Evolutionary conservation across 257 asterid genomes (phyloP), one percentile per base, ranked within the genome.

Genomic region (Solanum corneliomulleri): DNA sequence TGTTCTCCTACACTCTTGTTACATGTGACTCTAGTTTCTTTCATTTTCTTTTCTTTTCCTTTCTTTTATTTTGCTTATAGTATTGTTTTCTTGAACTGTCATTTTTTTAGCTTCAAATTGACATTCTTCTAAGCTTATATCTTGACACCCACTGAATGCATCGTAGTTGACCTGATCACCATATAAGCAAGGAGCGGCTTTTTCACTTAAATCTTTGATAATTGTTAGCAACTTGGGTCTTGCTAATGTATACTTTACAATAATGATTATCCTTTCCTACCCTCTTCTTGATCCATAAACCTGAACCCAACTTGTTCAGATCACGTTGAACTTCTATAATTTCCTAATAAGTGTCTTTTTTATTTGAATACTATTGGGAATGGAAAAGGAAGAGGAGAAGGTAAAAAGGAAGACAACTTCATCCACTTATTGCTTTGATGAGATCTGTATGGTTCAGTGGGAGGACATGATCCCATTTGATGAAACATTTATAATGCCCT

Each of bases 1-100:
- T 86, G 77, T 62, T 87, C 83, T 81, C 42, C 86, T 75, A 25
- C 62, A 23, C 83, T 70, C 80, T 89, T 85, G 47, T 77, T 66
- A 52, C 77, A 41, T 13, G 60, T 71, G 60, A 56, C 41, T 66
- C 70, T 45, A 29, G 41, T 71, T 72, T 70, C 56, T 60, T 33
- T 86, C 56, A 71, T 45, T 62, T 84, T 4, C 31, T 58, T 45
- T 62, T 84, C 3, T 16, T 39, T 20, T 86, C 52, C 41, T 45
- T 62, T 84, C 6, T 16, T 39, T 20, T 86, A 37, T 45, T 80
- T 47, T 49, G 27, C 68, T 80, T 80, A 18, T 47, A 47, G 5
- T 80, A 47, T 18, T 47, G 42, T 29, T 49, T 80, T 80, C 85
- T 47, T 80, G 42, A 80, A 80, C 20, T 80, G 58, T 80, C 69